phyloP scores from a whole-genome alignment of 2,329 filamentous ascomycete genomes.

The Alternaria sp. region DNA sequence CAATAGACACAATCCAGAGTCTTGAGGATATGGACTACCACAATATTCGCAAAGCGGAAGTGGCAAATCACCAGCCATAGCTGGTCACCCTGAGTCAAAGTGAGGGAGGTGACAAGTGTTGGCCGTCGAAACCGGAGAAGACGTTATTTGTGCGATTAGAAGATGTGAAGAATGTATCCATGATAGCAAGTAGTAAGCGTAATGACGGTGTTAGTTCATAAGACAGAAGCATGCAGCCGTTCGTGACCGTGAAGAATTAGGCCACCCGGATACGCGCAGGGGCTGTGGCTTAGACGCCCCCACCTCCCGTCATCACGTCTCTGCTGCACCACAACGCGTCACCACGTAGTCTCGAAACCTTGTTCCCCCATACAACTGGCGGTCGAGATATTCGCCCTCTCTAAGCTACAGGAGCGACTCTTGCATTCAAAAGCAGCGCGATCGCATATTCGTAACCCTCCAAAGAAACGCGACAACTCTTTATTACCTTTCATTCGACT shows the following conservation, averaged over 20 bases:
- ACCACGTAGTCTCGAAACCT: not conserved
- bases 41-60: not conserved
- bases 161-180: not conserved
- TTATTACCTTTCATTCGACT: not conserved
- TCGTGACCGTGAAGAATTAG: not conserved
- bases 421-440: not conserved
- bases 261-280: not conserved
- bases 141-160: not conserved
- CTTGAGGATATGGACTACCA: conserved; percentile 1
- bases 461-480: not conserved
- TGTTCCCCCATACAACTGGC: not conserved
- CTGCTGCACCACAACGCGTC: not conserved
- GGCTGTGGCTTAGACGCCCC: not conserved
- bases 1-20: not conserved
- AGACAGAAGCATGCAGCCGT: not conserved
- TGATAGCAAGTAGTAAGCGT: not conserved
- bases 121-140: not conserved
- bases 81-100: not conserved
- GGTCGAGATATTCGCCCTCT: not conserved
- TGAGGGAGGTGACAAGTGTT: not conserved
- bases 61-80: not conserved
- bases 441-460: not conserved
- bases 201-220: not conserved
- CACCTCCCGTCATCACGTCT: conserved; percentile 1
- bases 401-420: not conserved